A percentile compares a stretch with the other conserved stretches of the same genome.
phyloP scores from a whole-genome alignment of 2,329 filamentous ascomycete genomes.

The Grosmannia penicillata region DNA sequence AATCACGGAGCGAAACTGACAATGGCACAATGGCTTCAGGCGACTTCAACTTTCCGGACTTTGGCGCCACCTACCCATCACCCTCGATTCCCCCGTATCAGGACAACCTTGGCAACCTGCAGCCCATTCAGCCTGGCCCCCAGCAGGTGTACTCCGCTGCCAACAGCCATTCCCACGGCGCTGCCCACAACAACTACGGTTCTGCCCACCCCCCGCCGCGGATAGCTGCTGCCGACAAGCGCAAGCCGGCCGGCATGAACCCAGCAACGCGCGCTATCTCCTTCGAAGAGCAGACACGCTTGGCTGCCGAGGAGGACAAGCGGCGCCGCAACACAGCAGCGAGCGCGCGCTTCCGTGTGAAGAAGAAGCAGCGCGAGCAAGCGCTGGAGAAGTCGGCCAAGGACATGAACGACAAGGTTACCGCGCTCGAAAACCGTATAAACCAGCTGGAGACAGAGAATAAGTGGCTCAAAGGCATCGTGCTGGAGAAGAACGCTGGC shows the following conservation, averaged over 20 bases:
- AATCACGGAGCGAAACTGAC: constrained; percentile 19
- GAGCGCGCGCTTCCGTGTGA: constrained; percentile 76
- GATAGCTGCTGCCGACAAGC: constrained; percentile 23
- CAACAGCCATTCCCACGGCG: constrained; percentile 17
- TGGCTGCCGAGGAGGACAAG: constrained; percentile 79
- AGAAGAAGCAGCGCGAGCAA: constrained; percentile 92
- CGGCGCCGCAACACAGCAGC: constrained; percentile 79
- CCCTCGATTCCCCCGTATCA: constrained; percentile 30
- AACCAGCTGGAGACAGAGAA: constrained; percentile 71
- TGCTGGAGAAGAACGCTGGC: constrained; percentile 67
- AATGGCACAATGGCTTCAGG: constrained; percentile 35
- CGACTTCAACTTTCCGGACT: constrained; percentile 43
- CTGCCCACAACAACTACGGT: constrained; percentile 14
- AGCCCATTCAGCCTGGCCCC: constrained; percentile 37
- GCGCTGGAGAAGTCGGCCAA: constrained; percentile 69
- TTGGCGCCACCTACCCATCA: constrained; percentile 34
- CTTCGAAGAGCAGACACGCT: constrained; percentile 56
- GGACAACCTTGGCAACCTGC: constrained; percentile 26
- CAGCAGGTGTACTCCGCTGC: constrained; percentile 26
- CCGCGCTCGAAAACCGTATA: constrained; percentile 56
- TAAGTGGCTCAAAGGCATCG: constrained; percentile 65
- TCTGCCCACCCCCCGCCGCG: constrained; percentile 15
- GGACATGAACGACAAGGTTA: constrained; percentile 70
- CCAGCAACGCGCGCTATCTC: constrained; percentile 29
- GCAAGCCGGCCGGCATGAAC: constrained; percentile 26